Base-by-base conservation (phyloP, 2,329 filamentous ascomycete species). In the Diplodia intermedia region DNA sequence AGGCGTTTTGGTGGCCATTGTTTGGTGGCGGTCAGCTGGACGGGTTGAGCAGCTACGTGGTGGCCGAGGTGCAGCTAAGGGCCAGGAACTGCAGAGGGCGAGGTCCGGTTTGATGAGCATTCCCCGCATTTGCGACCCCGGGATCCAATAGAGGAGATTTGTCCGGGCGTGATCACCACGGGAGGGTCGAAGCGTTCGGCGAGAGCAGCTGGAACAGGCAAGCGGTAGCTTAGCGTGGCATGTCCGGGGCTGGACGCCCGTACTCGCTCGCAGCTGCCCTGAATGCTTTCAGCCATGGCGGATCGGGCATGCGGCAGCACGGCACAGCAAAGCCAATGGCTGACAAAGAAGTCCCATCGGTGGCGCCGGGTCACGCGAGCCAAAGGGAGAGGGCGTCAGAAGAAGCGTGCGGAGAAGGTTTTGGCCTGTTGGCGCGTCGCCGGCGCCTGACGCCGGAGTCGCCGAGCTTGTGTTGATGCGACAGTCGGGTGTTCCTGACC, bases 91-190 rank as follows among this genome's bases (percentile, higher is more conserved):
- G 60, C 50, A 38, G 43, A 52, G 60, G 47, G 29, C 11, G 47
- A 47, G 36, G 26, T n/a, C 6, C 18, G 47, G 60, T 63, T 63
- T 63, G 60, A 63, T 63, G 60, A 63, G 60, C 12, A 29, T 63
- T 63, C 60, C 60, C 60, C 60, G 60, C 60, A 63, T 63, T 38
- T 52, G 60, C 60, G 33, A 52, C 60, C 60, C 60, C 60, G 26
- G 60, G 50, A 31, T 52, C 60, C 60, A 63, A 63, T 63, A 52
- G 60, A 52, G 47, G 60, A 9, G 29, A 52, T 15, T 15, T 1
- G 47, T 6, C 60, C 43, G 60, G 40, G 12, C 12, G 9, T 3
- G 43, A 63, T 63, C 60, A 52, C 43, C 60, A 29, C 12, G 43
- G 29, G 60, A 63, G 60, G 60, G 60, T 49, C 60, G 60, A 63